phyloP scores from a whole-genome alignment of 176 grass and related monocot species.

The Melocanna baccifera region DNA sequence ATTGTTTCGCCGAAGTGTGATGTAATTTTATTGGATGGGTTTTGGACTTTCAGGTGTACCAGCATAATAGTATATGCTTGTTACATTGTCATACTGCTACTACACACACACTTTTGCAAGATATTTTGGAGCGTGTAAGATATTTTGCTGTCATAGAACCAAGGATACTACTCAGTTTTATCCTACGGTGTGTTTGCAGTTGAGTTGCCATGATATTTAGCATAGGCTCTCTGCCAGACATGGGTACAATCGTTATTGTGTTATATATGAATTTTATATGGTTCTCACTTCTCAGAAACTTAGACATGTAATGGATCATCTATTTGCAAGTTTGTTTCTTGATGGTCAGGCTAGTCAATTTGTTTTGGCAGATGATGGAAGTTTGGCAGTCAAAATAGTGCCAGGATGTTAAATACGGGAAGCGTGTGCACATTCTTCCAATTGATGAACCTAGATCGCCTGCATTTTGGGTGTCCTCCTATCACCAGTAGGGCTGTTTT shows the following conservation, averaged over 20 bases:
- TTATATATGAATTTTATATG: not conserved
- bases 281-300: not conserved
- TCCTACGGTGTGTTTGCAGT: not conserved
- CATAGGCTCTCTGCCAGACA: not conserved
- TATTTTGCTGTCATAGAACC: not conserved
- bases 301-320: not conserved
- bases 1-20: not conserved
- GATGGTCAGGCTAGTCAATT: not conserved
- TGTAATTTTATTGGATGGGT: not conserved
- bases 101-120: not conserved
- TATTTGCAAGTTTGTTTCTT: not conserved
- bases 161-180: not conserved
- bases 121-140: not conserved
- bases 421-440: constrained; percentile 71
- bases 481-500: constrained; percentile 56
- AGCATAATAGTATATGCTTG: not conserved
- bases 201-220: not conserved
- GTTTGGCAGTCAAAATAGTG: constrained; percentile 38
- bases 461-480: constrained; percentile 40
- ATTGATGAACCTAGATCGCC: constrained; percentile 66
- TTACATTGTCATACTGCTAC: not conserved
- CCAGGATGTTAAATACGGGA: constrained; percentile 78
- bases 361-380: not conserved
- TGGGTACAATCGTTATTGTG: not conserved
- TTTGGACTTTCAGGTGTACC: no score